These are phyloP conservation scores for Cucurbita argyrosperma DNA, from an alignment of 306 rosid species.

Conservation along the genomic window DNA sequence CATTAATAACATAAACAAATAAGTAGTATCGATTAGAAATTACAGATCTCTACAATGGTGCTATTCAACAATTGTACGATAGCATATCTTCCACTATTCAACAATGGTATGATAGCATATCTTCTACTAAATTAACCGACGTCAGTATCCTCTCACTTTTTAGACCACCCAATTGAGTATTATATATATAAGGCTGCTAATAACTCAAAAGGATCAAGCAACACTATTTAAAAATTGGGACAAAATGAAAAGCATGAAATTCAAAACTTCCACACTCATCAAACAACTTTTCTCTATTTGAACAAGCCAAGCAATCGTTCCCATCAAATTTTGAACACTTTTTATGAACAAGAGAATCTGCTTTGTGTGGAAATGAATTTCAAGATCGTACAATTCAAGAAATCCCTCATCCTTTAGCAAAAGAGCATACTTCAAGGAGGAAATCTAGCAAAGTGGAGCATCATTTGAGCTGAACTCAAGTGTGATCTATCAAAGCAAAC, in stretches of 20 bases:
- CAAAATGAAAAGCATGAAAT: not conserved
- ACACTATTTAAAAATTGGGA: not conserved
- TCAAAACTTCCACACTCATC: conserved; percentile 1
- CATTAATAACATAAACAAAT: not conserved
- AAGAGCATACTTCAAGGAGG: not conserved
- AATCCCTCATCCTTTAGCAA: not conserved
- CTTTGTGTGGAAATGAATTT: not conserved
- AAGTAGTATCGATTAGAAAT: no score
- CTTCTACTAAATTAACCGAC: no score
- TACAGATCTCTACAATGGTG: no score
- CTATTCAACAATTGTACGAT: no score
- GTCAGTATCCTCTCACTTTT: not conserved
- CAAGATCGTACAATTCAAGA: not conserved
- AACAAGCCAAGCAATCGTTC: conserved; percentile 1
- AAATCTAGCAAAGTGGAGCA: not conserved
- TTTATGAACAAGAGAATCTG: not conserved
- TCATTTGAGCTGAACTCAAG: no score
- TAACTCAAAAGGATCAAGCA: not conserved
- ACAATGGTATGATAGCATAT: no score
- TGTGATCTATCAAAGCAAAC: not conserved
- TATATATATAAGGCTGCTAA: not conserved
- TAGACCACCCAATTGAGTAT: not conserved
- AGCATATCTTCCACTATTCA: no score
- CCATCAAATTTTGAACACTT: no score
- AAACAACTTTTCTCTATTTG: not conserved